Percentiles rank a stretch among this genome's conserved stretches.
Evolutionary conservation across 1,284 basidiomycete genomes (phyloP).

Genomic region (Lentinula novae-zelandiae): DNA sequence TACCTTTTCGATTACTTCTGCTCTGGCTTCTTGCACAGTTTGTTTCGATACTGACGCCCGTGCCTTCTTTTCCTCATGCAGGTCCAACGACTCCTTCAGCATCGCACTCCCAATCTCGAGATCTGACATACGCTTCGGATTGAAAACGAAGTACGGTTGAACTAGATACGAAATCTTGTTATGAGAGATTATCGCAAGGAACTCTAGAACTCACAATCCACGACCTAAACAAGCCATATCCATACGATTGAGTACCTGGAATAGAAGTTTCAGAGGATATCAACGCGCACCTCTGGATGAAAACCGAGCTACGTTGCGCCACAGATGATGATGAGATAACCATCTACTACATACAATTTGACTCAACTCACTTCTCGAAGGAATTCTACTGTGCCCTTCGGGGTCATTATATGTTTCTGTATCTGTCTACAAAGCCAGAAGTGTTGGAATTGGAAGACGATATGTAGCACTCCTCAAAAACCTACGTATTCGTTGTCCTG

Average conservation of each 20-base stretch:
- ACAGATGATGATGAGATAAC: constrained; percentile 5
- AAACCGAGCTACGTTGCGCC: constrained; percentile 59
- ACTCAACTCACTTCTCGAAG: constrained; percentile 56
- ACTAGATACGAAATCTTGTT: constrained; percentile 25
- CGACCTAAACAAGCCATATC: constrained; percentile 27
- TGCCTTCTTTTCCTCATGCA: constrained; percentile 52
- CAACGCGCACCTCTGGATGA: constrained; percentile 45
- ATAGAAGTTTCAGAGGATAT: not conserved
- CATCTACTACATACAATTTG: constrained; percentile 10
- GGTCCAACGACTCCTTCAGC: constrained; percentile 54
- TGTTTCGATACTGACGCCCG: constrained; percentile 41
- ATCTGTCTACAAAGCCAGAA: not conserved
- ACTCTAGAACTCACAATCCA: constrained; percentile 42
- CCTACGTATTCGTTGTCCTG: constrained; percentile 69
- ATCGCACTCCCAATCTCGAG: constrained; percentile 61
- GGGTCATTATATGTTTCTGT: constrained; percentile 29
- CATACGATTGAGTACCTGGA: constrained; percentile 6
- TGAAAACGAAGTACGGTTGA: constrained; percentile 65
- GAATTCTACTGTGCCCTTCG: constrained; percentile 74
- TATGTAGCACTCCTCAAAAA: constrained; percentile 48
- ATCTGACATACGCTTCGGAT: constrained; percentile 46
- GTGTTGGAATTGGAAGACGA: not conserved
- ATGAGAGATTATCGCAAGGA: constrained; percentile 28
- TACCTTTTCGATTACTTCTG: constrained; percentile 53
- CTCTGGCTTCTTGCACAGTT: constrained; percentile 50